These are phyloP conservation scores for Fusarium sp. DNA, from an alignment of 2,329 filamentous ascomycete genomes.

Conservation along the genomic window DNA sequence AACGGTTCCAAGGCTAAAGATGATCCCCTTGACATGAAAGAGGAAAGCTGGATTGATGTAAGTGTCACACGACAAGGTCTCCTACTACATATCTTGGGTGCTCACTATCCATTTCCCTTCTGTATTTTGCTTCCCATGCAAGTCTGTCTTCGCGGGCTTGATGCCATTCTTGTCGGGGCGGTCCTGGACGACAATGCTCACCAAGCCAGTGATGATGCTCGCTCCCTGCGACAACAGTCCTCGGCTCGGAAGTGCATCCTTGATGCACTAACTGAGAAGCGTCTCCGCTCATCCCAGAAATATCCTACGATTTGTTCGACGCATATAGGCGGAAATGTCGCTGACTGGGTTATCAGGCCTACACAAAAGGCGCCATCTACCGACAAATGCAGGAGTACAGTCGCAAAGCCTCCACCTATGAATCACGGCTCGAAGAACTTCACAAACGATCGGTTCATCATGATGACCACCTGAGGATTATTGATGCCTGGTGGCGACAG, in stretches of 20 bases:
- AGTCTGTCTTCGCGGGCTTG: slow-evolving; percentile 38
- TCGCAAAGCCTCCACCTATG: slow-evolving; percentile 86
- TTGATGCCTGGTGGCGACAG: slow-evolving; percentile 96
- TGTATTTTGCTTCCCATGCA: slow-evolving; percentile 27
- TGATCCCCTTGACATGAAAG: slow-evolving; percentile 69
- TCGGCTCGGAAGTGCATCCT: slow-evolving; percentile 49
- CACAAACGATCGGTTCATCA: slow-evolving; percentile 85
- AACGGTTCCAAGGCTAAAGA: slow-evolving; percentile 79
- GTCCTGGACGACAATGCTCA: slow-evolving; percentile 56
- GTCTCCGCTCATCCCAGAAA: slow-evolving; percentile 40
- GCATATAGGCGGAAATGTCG: slow-evolving; percentile 39
- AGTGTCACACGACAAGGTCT: slow-evolving; percentile 64
- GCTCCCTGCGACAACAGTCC: slow-evolving; percentile 51
- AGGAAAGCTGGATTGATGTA: slow-evolving; percentile 76
- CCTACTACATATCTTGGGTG: slow-evolving; percentile 37
- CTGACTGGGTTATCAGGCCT: slow-evolving; percentile 54
- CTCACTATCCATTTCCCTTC: slow-evolving; percentile 27
- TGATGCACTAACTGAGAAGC: slow-evolving; percentile 42
- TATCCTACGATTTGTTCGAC: slow-evolving; percentile 44
- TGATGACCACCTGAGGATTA: slow-evolving; percentile 91
- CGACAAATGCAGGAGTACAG: slow-evolving; percentile 99
- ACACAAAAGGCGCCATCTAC: slow-evolving; percentile 90
- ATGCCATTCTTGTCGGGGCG: slow-evolving; percentile 49
- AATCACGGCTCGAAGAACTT: slow-evolving; percentile 85
- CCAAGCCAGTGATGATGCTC: slow-evolving; percentile 57